Base-by-base conservation (phyloP, 371 early-diverging fungal species). In the Apophysomyces ossiformis region DNA sequence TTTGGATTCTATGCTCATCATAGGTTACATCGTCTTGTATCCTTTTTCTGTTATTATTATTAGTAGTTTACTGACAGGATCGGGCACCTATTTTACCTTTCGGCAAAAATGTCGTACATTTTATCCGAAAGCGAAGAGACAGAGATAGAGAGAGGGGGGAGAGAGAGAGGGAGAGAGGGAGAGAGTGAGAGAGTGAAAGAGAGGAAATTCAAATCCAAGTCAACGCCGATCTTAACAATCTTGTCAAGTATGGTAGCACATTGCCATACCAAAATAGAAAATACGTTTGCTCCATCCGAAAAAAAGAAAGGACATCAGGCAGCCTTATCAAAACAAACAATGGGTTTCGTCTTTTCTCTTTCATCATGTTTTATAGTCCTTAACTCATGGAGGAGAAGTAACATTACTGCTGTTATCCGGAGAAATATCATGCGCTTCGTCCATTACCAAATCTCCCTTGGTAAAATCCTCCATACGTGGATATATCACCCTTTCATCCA, bases 391-490 rank as follows among this genome's bases (percentile, higher is more conserved):
- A 12, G 16, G 66, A 6, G 11, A 12, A 45, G 46, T 45, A 45
- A 45, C 16, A 45, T 45, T 45, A 18, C 46, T 45, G 16, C 46
- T 45, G 3, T 26, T 26, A 45, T 45, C 46, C 6, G 46, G 16
- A 45, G 46, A 13, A n/a, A 18, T 45, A 45, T 45, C 46, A 18
- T 45, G 46, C 13, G 46, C 46, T 45, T 45, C 46, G 7, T 45
- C 46, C 46, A 45, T 45, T 7, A 82, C 90, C 35, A 94, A 78
- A 67, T 94, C 92, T 0, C 92, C 95, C 37, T 89, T 93, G 26
- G 89, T 86, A 60, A 95, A 85, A 71, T 96, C 91, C 41, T 83
- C 87, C 68, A 98, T 92, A 66, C 90, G 87, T 8, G 98, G 98
- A 73, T 87, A 98, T 16, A 61, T 70, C 64, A 87, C 83, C 57